Percentiles rank a stretch among this genome's conserved stretches.
Conservation (phyloP, 441 rosid species). For the Arabidopsis lyrata region DNA sequence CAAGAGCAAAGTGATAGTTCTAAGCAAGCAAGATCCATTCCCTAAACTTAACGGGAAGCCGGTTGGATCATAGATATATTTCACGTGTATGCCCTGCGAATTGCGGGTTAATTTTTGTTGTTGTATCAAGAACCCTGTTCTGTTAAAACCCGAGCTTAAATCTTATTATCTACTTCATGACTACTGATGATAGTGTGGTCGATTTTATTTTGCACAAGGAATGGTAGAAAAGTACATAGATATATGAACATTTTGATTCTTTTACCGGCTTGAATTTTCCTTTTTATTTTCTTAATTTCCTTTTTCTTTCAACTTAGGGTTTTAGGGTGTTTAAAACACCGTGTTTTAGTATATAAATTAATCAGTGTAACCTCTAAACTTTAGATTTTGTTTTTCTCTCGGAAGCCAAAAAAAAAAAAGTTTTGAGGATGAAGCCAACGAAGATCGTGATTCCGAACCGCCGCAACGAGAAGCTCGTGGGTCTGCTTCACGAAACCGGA, state of each 20-base stretch:
- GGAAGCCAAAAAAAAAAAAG: no score
- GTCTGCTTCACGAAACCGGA: conserved; percentile 78
- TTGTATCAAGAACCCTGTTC: conserved; percentile 30
- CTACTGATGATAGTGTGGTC: no score
- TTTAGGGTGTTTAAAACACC: no score
- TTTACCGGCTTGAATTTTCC: conserved; percentile 17
- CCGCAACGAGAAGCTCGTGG: conserved; percentile 77
- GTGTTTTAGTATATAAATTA: no score
- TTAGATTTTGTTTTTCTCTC: no score
- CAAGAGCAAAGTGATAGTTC: conserved; percentile 91
- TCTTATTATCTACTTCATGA: no score
- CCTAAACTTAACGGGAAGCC: conserved; percentile 84
- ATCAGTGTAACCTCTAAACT: no score
- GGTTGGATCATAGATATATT: conserved; percentile 57
- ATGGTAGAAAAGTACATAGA: no score
- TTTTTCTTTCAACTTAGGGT: no score
- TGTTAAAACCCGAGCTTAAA: background rate
- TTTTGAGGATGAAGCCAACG: background rate
- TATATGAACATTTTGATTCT: no score
- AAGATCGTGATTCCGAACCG: conserved; percentile 58
- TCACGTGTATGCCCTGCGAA: conserved; percentile 1
- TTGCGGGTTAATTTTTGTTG: conserved; percentile 12
- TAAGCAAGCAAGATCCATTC: conserved; percentile 97
- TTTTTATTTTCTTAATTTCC: no score
- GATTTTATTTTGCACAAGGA: no score